Base-by-base conservation (phyloP, 768 basidiomycete species). In the Flagelloscypha sp. region DNA sequence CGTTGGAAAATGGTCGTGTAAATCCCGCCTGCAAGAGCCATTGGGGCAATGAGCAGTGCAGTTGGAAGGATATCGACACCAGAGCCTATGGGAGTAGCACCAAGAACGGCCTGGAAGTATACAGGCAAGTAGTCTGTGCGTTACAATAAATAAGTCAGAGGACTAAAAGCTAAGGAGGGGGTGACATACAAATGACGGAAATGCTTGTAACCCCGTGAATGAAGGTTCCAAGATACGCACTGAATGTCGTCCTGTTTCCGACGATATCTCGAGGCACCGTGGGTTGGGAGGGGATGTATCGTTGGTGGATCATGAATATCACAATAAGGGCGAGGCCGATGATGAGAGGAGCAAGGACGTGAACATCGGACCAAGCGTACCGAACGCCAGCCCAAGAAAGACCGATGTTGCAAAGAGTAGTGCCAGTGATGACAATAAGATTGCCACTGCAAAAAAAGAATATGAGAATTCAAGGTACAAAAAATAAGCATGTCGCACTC, bases 301-400 rank as follows among this genome's bases (percentile, higher is more conserved):
- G 31, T 37, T 65, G 61, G 38, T 55, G 50, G 33, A 47, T 20
- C 6, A 57, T 35, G 33, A 58, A 63, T 3, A 30, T 42, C 8
- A 42, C 37, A 12, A 70, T 37, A 9, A 57, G 48, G 7, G 49
- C 35, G 10, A 59, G n/a, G 0, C 68, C 68, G 23, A 66, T 33
- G 30, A 65, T 47, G n/a, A 71, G 54, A 0, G 67, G 65, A 1
- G 53, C 63, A 12, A 69, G 53, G 12, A 65, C 56, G 22, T 56
- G 49, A 10, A 40, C 56, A 0, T 56, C 59, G 7, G 31, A 24
- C 68, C 68, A 71, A 0, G 59, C 30, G 52, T 62, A 65, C 1
- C 48, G 28, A 3, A 47, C 37, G 5, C 48, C 68, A n/a, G 58
- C 68, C 57, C 62, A 67, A 2, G 63, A 65, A 7, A 71, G 42